Percentiles rank a stretch among this genome's conserved stretches.
These are phyloP conservation scores for Aspergillus niger DNA, from an alignment of 2,329 filamentous ascomycete genomes.

Conservation along the genomic window DNA sequence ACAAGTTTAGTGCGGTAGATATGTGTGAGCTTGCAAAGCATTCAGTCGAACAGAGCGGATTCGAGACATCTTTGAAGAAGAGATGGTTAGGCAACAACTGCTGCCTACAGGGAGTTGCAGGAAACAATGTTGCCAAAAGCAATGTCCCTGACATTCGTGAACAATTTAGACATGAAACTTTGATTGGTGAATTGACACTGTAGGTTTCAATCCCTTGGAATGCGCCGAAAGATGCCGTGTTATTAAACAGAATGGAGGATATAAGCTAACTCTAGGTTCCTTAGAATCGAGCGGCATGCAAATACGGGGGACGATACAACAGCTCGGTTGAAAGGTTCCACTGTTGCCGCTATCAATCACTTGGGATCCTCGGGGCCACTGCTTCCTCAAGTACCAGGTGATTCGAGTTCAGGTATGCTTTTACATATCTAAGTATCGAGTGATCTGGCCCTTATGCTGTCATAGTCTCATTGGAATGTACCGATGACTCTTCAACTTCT, in stretches of 20 bases:
- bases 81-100: constrained; percentile 86
- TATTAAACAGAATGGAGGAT: not conserved
- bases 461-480: not conserved
- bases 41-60: constrained; percentile 91
- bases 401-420: not conserved
- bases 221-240: not conserved
- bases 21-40: constrained; percentile 99
- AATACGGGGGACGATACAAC: not conserved
- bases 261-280: not conserved
- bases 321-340: not conserved
- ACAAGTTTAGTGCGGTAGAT: constrained; percentile 93
- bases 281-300: not conserved
- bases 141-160: constrained; percentile 94
- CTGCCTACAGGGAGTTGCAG: constrained; percentile 73
- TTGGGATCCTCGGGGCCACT: not conserved
- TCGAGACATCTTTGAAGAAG: constrained; percentile 84
- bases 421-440: not conserved
- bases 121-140: constrained; percentile 92
- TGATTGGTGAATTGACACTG: constrained; percentile 82
- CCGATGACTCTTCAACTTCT: not conserved
- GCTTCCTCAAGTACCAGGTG: no score
- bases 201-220: constrained; percentile 45
- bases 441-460: not conserved
- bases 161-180: constrained; percentile 83
- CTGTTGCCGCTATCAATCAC: not conserved